Percentiles rank a stretch among this genome's conserved stretches.
Conservation (phyloP, 257 asterid species). For the Catharanthus roseus region DNA sequence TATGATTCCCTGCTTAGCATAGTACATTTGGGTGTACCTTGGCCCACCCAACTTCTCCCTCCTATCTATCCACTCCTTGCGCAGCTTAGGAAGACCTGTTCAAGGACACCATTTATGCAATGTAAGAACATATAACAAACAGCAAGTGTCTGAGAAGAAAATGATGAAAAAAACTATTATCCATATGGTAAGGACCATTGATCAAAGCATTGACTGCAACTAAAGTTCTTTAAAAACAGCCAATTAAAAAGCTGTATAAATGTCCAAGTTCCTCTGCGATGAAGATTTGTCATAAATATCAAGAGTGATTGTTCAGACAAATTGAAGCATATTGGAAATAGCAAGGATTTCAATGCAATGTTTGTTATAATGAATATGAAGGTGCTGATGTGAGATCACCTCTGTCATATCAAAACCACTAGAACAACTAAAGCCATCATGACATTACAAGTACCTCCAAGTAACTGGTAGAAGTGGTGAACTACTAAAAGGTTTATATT, state of each 20-base stretch:
- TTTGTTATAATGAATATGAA: not conserved
- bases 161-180: not conserved
- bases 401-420: not conserved
- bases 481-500: not conserved
- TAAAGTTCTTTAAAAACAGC: not conserved
- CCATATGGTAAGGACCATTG: not conserved
- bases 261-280: not conserved
- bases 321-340: too few relatives aligned
- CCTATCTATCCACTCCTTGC: slow-evolving; percentile 79
- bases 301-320: not conserved
- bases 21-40: slow-evolving; percentile 85
- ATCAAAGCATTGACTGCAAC: not conserved
- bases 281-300: not conserved
- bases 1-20: slow-evolving; percentile 86
- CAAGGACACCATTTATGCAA: slow-evolving; percentile 11
- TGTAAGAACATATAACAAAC: not conserved
- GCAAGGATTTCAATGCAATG: too few relatives aligned
- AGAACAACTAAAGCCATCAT: not conserved
- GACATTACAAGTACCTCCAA: too few relatives aligned
- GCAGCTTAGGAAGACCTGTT: slow-evolving; percentile 84
- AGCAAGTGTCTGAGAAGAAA: not conserved
- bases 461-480: too few relatives aligned
- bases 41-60: slow-evolving; percentile 78
- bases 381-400: not conserved
- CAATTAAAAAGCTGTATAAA: not conserved